Conservation (phyloP, 1,284 basidiomycete genomes). For the Lentinula novae-zelandiae region DNA sequence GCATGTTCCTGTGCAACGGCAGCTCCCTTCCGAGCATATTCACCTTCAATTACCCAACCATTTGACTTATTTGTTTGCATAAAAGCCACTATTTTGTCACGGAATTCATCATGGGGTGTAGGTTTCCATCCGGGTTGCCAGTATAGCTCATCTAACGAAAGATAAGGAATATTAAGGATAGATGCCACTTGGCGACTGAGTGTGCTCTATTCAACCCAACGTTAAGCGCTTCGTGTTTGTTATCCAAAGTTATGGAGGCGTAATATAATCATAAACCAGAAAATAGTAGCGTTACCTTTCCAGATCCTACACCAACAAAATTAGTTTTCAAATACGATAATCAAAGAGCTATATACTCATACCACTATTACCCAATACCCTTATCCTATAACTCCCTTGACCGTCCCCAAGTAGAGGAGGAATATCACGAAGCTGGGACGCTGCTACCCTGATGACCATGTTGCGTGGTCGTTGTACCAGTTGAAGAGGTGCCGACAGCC, state of each 20-base stretch:
- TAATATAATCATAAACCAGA: too few species aligned
- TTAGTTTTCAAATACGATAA: not conserved
- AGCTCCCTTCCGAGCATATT: conserved; percentile 30
- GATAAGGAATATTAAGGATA: conserved; percentile 41
- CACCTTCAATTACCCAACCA: conserved; percentile 54
- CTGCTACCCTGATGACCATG: not conserved
- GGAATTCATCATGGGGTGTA: conserved; percentile 34
- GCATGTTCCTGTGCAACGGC: conserved; percentile 33
- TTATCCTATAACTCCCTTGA: conserved; percentile 11
- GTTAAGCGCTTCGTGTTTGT: not conserved
- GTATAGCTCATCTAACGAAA: conserved; percentile 40
- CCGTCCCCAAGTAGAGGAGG: conserved; percentile 13
- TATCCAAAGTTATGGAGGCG: not conserved
- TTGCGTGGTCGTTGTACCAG: not conserved
- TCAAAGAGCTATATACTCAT: not conserved
- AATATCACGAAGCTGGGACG: not conserved
- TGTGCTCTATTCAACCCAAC: conserved; percentile 38
- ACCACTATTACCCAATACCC: conserved; percentile 16
- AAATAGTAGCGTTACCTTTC: conserved; percentile 5
- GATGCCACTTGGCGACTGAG: conserved; percentile 40
- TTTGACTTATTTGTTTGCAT: conserved; percentile 25
- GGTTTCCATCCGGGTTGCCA: conserved; percentile 48
- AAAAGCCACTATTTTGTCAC: conserved; percentile 26
- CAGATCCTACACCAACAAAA: not conserved
- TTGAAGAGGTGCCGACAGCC: too few species aligned